A percentile compares a stretch with the other conserved stretches of the same genome.
These are phyloP conservation scores for Syncephalastrum sp. DNA, from an alignment of 371 early-diverging fungal genomes.

Conservation along the genomic window DNA sequence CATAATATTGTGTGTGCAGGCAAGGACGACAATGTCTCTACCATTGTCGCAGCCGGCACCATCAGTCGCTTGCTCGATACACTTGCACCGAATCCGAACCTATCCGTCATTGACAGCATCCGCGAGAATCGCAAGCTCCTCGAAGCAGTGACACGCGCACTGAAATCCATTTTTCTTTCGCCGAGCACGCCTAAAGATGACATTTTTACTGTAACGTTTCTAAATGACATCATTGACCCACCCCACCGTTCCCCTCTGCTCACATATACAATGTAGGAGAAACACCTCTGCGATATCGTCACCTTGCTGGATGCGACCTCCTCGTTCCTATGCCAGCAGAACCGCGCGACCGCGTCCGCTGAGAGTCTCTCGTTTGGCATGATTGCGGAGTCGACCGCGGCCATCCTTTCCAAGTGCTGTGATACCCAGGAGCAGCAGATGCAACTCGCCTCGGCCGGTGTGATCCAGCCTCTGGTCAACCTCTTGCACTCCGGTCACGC, in stretches of 20 bases:
- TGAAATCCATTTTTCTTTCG: slow-evolving; percentile 73
- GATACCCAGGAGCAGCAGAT: slow-evolving; percentile 62
- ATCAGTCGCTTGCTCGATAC: slow-evolving; percentile 60
- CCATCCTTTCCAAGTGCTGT: slow-evolving; percentile 67
- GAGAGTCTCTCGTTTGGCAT: slow-evolving; percentile 54
- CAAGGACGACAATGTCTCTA: slow-evolving; percentile 62
- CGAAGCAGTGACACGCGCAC: slow-evolving; percentile 72
- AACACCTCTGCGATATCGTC: slow-evolving; percentile 39
- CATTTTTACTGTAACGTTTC: slow-evolving; percentile 52
- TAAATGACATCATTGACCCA: neutral
- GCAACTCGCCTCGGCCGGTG: slow-evolving; percentile 59
- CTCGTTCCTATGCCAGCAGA: slow-evolving; percentile 20
- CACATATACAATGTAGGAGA: slow-evolving; percentile 22
- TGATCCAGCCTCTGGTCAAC: slow-evolving; percentile 58
- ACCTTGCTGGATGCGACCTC: slow-evolving; percentile 31
- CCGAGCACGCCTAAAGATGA: slow-evolving; percentile 58
- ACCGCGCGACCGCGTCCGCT: slow-evolving; percentile 24
- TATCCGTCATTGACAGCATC: slow-evolving; percentile 37
- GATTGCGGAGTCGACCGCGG: slow-evolving; percentile 69
- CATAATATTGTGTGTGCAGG: slow-evolving; percentile 35
- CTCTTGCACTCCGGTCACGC: slow-evolving; percentile 57
- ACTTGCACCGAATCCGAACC: slow-evolving; percentile 45
- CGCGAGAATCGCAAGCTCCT: slow-evolving; percentile 52
- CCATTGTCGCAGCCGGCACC: slow-evolving; percentile 62
- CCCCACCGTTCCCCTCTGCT: neutral